Evolutionary conservation across 768 basidiomycete species (phyloP), one percentile per base, ranked within the genome.

Genomic region (Psilocybe sp.): DNA sequence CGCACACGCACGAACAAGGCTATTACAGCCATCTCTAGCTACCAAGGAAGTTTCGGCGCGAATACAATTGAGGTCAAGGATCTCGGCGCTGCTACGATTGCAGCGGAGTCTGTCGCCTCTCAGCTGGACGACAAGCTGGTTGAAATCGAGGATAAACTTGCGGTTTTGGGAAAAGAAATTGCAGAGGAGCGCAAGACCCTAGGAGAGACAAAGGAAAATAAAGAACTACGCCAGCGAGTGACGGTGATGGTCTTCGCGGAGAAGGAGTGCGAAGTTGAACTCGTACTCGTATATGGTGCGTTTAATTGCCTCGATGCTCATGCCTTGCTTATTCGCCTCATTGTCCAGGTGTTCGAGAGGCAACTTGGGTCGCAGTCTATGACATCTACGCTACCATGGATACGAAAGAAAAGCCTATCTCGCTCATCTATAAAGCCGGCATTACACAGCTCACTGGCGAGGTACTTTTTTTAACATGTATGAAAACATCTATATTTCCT

Each of bases 401-500:
- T 20, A 52, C 58, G 2, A 51, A 56, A 16, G 53, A 58, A 9
- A 58, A 58, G 12, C 67, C 68, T 5, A 61, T 74, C 0, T 65
- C 47, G 9, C 43, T 76, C 2, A 53, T 69, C 1, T 75, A 76
- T 60, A 75, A 74, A 51, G 74, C 70, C 0, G 51, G 60, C 5
- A 64, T 76, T 18, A 64, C 58, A 1, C 75, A 76, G 53, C 60
- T 46, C 23, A 73, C 73, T 1, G 73, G 69, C 15, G 75, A 76
- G 64, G 73, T 69, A 39, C 15, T 52, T 35, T 38, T 49, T 28
- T 14, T n/a, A n/a, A n/a, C n/a, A n/a, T n/a, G n/a, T n/a, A n/a
- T n/a, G n/a, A n/a, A n/a, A 3, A 14, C 4, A 3, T 4, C 14
- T 14, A 28, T 18, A 10, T 16, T 28, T 7, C 19, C 10, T 14